Conservation (phyloP, 352 stramenopile species). For the Pythium plurisporium region DNA sequence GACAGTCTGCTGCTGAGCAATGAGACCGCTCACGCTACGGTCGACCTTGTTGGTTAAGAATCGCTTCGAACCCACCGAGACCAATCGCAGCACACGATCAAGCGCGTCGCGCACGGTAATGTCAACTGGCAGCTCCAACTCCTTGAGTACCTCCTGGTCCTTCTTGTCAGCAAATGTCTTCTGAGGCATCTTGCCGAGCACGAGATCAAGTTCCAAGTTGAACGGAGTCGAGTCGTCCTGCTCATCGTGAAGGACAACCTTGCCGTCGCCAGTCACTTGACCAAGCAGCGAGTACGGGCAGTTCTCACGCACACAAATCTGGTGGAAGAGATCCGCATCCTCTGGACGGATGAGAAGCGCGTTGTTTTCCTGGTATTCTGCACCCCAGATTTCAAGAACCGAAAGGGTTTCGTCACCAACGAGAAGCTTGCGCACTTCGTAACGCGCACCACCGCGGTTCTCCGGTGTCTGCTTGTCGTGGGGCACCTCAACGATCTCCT, state of each 20-base stretch:
- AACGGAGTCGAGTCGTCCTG: conserved; percentile 92
- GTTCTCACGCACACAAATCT: conserved; percentile 96
- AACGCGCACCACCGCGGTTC: conserved; percentile 77
- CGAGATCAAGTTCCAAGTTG: conserved; percentile 96
- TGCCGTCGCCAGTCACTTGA: conserved; percentile 93
- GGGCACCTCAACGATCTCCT: conserved; percentile 97
- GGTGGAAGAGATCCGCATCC: conserved; percentile 90
- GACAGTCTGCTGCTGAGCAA: conserved; percentile 99
- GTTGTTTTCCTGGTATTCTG: conserved; percentile 99
- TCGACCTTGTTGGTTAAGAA: conserved; percentile 97
- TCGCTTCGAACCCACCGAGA: conserved; percentile 98
- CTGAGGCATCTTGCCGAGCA: conserved; percentile 98
- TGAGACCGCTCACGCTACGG: conserved; percentile 95
- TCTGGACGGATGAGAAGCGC: conserved; percentile 92
- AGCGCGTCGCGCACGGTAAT: conserved; percentile 89
- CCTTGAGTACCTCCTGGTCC: conserved; percentile 39
- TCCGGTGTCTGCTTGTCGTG: conserved; percentile 84
- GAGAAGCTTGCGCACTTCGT: conserved; percentile 96
- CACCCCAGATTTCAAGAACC: conserved; percentile 99
- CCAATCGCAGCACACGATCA: conserved; percentile 93
- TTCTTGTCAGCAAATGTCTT: conserved; percentile 96
- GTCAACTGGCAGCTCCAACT: conserved; percentile 81
- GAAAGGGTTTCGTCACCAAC: conserved; percentile 98
- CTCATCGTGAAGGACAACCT: conserved; percentile 97
- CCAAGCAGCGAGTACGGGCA: conserved; percentile 95